These are phyloP conservation scores for Diaporthe longicolla DNA, from an alignment of 2,329 filamentous ascomycete species.

Conservation along the genomic window DNA sequence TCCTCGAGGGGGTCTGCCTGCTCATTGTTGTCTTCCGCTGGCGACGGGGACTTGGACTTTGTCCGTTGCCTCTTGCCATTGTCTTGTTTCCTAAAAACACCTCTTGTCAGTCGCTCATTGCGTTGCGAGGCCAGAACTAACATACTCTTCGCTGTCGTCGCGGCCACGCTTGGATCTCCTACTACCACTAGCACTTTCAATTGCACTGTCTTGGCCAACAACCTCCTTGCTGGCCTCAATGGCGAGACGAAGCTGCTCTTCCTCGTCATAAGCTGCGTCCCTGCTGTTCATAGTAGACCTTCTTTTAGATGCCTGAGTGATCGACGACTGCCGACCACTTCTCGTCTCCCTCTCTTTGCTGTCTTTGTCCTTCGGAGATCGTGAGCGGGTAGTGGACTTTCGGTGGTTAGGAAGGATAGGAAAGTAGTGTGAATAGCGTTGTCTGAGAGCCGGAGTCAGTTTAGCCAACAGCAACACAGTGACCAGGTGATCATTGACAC, in stretches of 20 bases:
- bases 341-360: slow-evolving; percentile 55
- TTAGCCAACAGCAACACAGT: slow-evolving; percentile 40
- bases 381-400: slow-evolving; percentile 69
- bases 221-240: slow-evolving; percentile 97
- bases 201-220: slow-evolving; percentile 63
- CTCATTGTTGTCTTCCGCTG: slow-evolving; percentile 62
- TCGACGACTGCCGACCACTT: slow-evolving; percentile 66
- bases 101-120: slow-evolving; percentile 44
- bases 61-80: slow-evolving; percentile 87
- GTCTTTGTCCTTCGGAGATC: slow-evolving; percentile 67
- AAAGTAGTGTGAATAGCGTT: slow-evolving; percentile 77
- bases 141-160: slow-evolving; percentile 95
- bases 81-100: slow-evolving; percentile 73
- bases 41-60: slow-evolving; percentile 79
- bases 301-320: slow-evolving; percentile 78
- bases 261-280: slow-evolving; percentile 94
- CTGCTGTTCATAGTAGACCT: slow-evolving; percentile 98
- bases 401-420: slow-evolving; percentile 71
- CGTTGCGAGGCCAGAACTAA: slow-evolving; percentile 46
- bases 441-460: slow-evolving; percentile 63
- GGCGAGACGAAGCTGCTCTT: slow-evolving; percentile 87
- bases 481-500: background rate
- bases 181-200: slow-evolving; percentile 62
- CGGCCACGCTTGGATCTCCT: slow-evolving; percentile 85
- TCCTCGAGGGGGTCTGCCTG: slow-evolving; percentile 68